phyloP scores from a whole-genome alignment of 2,329 filamentous ascomycete genomes.

The Colletotrichum sp. region DNA sequence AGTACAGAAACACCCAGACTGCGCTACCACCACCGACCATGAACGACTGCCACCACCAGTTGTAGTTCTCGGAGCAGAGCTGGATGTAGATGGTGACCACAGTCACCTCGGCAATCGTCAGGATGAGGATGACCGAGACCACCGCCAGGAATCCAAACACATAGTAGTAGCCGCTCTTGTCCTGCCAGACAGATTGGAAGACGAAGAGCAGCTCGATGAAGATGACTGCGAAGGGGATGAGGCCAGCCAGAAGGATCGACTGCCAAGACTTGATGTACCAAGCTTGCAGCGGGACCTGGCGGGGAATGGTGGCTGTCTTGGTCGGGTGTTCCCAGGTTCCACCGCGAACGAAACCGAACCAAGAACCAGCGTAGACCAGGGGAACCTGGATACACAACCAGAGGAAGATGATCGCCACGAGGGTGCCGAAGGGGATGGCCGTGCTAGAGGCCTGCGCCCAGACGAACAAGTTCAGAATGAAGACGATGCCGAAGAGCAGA shows the following conservation, averaged over 20 bases:
- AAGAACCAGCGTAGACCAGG: conserved; percentile 81
- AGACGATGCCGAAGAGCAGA: conserved; percentile 74
- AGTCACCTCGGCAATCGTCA: conserved; percentile 83
- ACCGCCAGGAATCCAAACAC: conserved; percentile 86
- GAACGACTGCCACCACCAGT: conserved; percentile 95
- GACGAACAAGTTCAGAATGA: conserved; percentile 86
- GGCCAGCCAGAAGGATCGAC: conserved; percentile 72
- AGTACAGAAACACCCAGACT: conserved; percentile 84
- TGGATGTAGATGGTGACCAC: conserved; percentile 84
- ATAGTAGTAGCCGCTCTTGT: conserved; percentile 92
- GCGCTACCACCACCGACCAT: conserved; percentile 77
- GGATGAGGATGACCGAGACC: conserved; percentile 72
- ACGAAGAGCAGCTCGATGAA: conserved; percentile 89
- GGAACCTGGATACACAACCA: conserved; percentile 89
- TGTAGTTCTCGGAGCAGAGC: conserved; percentile 84
- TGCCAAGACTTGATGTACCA: conserved; percentile 75
- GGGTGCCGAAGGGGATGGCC: conserved; percentile 81
- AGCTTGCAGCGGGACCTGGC: conserved; percentile 75
- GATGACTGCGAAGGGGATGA: conserved; percentile 85
- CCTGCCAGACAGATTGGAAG: conserved; percentile 87
- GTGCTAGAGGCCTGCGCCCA: conserved; percentile 91
- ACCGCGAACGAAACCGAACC: conserved; percentile 73
- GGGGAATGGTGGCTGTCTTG: conserved; percentile 72
- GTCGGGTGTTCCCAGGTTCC: conserved; percentile 82
- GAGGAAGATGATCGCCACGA: conserved; percentile 73